phyloP scores from a whole-genome alignment of 805 yeast genomes.

The Lachancea quebecensis region DNA sequence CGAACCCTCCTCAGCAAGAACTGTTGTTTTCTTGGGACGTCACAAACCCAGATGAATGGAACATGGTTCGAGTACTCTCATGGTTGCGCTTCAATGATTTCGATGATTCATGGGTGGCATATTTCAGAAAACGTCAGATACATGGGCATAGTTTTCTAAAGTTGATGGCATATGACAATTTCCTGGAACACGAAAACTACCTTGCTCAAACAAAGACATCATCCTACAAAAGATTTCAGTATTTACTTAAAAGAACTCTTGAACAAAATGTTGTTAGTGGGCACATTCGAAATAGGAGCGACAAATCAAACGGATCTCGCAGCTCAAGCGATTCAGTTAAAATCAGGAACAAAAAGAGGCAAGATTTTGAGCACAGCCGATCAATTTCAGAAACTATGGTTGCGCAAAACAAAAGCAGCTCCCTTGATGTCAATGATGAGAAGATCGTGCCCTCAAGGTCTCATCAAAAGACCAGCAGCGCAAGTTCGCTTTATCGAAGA shows the following conservation, averaged over 20 bases:
- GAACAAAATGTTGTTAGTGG: constrained; percentile 28
- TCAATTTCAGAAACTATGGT: constrained; percentile 29
- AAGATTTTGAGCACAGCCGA: constrained; percentile 13
- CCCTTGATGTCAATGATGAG: constrained; percentile 4
- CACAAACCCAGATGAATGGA: constrained; percentile 60
- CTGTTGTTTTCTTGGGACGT: constrained; percentile 42
- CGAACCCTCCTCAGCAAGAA: constrained; percentile 14
- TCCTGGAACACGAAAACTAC: constrained; percentile 35
- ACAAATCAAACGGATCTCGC: constrained; percentile 19
- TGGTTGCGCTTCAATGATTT: constrained; percentile 71
- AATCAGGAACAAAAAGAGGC: constrained; percentile 10
- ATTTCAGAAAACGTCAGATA: constrained; percentile 51
- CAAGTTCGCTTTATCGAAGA: constrained; percentile 31
- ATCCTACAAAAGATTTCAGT: constrained; percentile 53
- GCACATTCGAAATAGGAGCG: constrained; percentile 21
- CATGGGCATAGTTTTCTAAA: constrained; percentile 59
- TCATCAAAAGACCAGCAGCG: constrained; percentile 26
- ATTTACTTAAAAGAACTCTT: constrained; percentile 42
- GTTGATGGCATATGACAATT: constrained; percentile 59
- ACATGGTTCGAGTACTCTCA: constrained; percentile 50
- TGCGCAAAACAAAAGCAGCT: constrained; percentile 1
- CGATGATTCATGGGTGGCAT: constrained; percentile 65
- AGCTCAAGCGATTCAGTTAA: constrained; percentile 27
- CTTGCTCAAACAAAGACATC: constrained; percentile 41
- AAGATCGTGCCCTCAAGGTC: constrained; percentile 3